Base-by-base conservation (phyloP, 371 early-diverging fungal species). In the Haplosporangium sp. region DNA sequence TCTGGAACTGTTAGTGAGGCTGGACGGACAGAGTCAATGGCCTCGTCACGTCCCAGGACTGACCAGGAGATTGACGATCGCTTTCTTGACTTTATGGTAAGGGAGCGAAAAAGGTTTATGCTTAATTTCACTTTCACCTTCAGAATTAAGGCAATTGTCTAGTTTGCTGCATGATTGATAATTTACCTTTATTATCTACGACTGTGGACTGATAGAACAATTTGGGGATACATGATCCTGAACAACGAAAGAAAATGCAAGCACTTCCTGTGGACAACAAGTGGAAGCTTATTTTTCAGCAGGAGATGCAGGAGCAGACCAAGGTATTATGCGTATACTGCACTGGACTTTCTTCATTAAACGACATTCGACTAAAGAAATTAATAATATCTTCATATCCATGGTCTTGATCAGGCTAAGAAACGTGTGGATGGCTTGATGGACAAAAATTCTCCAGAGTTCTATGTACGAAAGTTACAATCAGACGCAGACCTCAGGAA, bases 401-500 rank as follows among this genome's bases (percentile, higher is more conserved):
- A 27, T 27, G 27, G 27, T 27, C 27, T 27, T 27, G 27, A 27
- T 27, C 27, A 81, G 82, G 76, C 75, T n/a, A 74, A 67, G 70
- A 81, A 81, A 37, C 50, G 79, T 53, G 74, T 72, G 13, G 77
- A 72, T n/a, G 76, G 76, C 3, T 63, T 60, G 42, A 53, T 85
- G 10, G 91, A 91, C 68, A 90, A 88, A 68, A 86, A 85, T 57
- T 85, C 92, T 0, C 89, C 92, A 9, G 92, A 92, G 68, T 90
- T 85, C 63, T 92, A 86, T 69, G 87, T 92, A 20, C 74, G 73
- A 52, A 89, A 90, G 40, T 86, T 88, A 67, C 88, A 88, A 59
- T 45, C 86, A 38, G 91, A 91, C 66, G 83, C 86, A 4, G 89
- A 92, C 63, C 85, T 90, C 83, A 77, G 84, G 61, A 88, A 86